Conservation (phyloP, 1,139 yeast species). For the Maudiozyma humilis region DNA sequence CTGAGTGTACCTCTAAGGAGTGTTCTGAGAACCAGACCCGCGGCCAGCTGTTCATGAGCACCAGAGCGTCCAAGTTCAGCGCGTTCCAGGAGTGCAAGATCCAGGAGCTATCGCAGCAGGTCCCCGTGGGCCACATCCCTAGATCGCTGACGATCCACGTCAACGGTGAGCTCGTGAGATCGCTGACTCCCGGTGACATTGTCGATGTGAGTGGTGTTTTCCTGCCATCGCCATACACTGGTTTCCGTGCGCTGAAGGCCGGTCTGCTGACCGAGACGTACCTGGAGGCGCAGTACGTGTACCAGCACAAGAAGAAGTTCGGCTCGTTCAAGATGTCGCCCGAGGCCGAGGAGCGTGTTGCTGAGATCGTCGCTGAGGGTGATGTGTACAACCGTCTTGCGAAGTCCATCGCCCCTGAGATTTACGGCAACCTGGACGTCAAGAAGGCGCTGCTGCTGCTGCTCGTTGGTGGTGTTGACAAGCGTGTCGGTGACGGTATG, state of each 20-base stretch:
- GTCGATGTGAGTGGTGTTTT: constrained; percentile 90
- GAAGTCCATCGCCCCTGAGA: constrained; percentile 92
- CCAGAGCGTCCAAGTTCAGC: constrained; percentile 90
- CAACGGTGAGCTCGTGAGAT: constrained; percentile 81
- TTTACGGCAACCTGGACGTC: constrained; percentile 87
- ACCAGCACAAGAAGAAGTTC: constrained; percentile 84
- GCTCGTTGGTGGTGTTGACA: constrained; percentile 92
- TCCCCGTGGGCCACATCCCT: constrained; percentile 97
- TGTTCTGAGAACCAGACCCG: constrained; percentile 73
- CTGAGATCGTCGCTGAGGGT: constrained; percentile 48
- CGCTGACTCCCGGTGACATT: constrained; percentile 87
- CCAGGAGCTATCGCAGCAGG: constrained; percentile 93
- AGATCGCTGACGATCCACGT: constrained; percentile 76
- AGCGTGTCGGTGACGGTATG: constrained; percentile 93
- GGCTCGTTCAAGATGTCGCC: constrained; percentile 54
- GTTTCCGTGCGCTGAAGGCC: constrained; percentile 83
- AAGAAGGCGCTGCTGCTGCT: constrained; percentile 80
- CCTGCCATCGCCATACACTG: constrained; percentile 92
- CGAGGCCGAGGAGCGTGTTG: constrained; percentile 49
- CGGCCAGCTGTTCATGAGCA: constrained; percentile 87
- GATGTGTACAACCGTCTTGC: constrained; percentile 76
- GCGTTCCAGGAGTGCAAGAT: constrained; percentile 93
- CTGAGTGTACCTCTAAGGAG: constrained; percentile 75
- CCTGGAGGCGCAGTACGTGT: constrained; percentile 76
- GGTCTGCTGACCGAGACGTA: constrained; percentile 92